Base-by-base conservation (phyloP, 2,329 filamentous ascomycete genomes). In the Raffaelea deltoideospora region DNA sequence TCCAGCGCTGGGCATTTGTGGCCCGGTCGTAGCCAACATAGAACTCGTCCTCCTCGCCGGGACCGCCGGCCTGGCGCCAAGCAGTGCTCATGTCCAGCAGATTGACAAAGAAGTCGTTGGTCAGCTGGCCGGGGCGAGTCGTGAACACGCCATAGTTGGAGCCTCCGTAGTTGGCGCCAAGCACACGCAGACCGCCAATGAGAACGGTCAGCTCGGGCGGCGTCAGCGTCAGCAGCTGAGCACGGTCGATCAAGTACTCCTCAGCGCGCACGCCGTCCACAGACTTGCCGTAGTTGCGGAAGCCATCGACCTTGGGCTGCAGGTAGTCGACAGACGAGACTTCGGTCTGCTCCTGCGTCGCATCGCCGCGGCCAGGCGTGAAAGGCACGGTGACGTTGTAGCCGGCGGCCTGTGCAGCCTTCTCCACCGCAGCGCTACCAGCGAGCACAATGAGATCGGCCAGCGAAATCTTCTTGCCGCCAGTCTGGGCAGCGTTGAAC, bases 71-170 rank as follows among this genome's bases (percentile, higher is more conserved):
- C n/a, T 68, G 49, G 59, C 72, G 73, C 81, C 81, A 86, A 18
- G 58, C 62, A 7, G 69, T 80, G 54, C 57, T 60, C 48, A 67
- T 70, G 50, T 84, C 79, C 19, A 87, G 69, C 2, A 87, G 64
- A 60, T 86, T 85, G 56, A 82, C 69, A 51, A 87, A 87, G 67
- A 84, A 87, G 60, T 86, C 81, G 57, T 81, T 85, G 50, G 74
- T 81, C 48, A 87, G 64, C 47, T 71, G 57, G 30, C 81, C 81
- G 1, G 78, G 76, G 8, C 63, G 64, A 47, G 66, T 64, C 39
- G 81, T 87, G 50, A 86, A 65, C 40, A 86, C 67, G 41, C 81
- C 81, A 40, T 71, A 57, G 19, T 61, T 52, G 1, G 78, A 82
- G 30, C 75, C 75, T 47, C 86, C 78, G 43, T 65, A 82, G 64